phyloP scores from a whole-genome alignment of 2,329 filamentous ascomycete genomes.

The Fusarium floridanum region DNA sequence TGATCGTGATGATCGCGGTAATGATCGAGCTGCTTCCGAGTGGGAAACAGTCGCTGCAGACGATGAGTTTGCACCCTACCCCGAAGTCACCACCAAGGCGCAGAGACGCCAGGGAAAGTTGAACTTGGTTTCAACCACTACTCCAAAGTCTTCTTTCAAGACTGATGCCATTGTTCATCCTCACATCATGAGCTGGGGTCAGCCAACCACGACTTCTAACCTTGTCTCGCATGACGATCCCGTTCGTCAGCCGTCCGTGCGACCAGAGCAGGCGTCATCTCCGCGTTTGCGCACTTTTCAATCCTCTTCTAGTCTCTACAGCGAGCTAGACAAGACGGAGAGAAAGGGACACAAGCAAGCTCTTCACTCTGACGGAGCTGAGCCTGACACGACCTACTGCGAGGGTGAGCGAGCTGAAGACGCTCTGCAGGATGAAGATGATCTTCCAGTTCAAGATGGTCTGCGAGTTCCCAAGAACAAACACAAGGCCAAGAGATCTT shows the following conservation, averaged over 20 bases:
- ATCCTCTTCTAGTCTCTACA: constrained; percentile 48
- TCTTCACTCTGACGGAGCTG: constrained; percentile 3
- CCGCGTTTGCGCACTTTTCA: constrained; percentile 43
- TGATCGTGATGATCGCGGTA: not conserved
- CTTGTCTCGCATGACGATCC: constrained; percentile 26
- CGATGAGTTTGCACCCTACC: constrained; percentile 38
- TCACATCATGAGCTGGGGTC: constrained; percentile 4
- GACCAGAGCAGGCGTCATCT: constrained; percentile 17
- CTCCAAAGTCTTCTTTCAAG: constrained; percentile 5
- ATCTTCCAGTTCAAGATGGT: not conserved
- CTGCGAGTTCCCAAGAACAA: not conserved
- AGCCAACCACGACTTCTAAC: constrained; percentile 24
- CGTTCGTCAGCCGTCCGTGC: constrained; percentile 21
- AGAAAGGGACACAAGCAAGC: constrained; percentile 12
- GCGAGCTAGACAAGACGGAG: constrained; percentile 29
- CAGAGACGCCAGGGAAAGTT: constrained; percentile 33
- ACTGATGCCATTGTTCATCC: constrained; percentile 14
- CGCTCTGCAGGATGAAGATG: not conserved
- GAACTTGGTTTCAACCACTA: constrained; percentile 1
- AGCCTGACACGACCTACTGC: not conserved
- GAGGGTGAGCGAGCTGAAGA: not conserved
- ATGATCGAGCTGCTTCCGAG: constrained; percentile 40
- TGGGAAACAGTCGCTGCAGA: constrained; percentile 50
- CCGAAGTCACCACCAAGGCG: constrained; percentile 14
- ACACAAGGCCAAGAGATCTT: constrained; percentile 32